These are phyloP conservation scores for Neopestalotiopsis sp. DNA, from an alignment of 2,329 filamentous ascomycete species.

Conservation along the genomic window DNA sequence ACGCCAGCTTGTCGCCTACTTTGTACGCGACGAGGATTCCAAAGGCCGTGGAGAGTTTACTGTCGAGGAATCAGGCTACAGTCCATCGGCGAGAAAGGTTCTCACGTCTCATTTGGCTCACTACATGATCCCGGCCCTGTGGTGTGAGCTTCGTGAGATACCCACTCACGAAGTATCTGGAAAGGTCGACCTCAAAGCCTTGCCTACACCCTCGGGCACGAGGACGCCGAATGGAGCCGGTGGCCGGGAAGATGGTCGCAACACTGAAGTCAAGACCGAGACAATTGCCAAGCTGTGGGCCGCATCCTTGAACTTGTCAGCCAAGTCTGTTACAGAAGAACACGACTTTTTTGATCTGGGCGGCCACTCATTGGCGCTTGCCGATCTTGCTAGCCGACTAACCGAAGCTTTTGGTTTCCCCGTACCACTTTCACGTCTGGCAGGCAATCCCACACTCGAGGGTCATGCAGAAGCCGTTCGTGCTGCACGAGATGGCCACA, in stretches of 20 bases:
- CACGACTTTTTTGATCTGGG: conserved; percentile 84
- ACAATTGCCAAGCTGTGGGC: conserved; percentile 77
- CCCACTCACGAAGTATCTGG: conserved; percentile 81
- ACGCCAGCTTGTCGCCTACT: conserved; percentile 76
- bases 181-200: conserved; percentile 74
- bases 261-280: conserved; percentile 69
- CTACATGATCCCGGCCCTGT: conserved; percentile 82
- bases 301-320: conserved; percentile 68
- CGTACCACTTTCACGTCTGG: conserved; percentile 73
- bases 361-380: conserved; percentile 79
- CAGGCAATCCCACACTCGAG: conserved; percentile 72
- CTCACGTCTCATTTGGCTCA: conserved; percentile 73
- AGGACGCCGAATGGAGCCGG: conserved; percentile 51
- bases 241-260: conserved; percentile 51
- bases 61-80: conserved; percentile 74
- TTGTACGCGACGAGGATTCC: conserved; percentile 69
- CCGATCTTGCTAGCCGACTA: conserved; percentile 74
- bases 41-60: conserved; percentile 64
- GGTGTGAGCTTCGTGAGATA: conserved; percentile 73
- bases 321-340: conserved; percentile 61
- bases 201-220: conserved; percentile 64
- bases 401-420: conserved; percentile 75
- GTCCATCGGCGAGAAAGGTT: conserved; percentile 68
- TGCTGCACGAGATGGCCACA: conserved; percentile 72
- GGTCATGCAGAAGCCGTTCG: conserved; percentile 76